Evolutionary conservation across 768 basidiomycete genomes (phyloP), one percentile per base, ranked within the genome.

Genomic region (Boletus reticulatus): DNA sequence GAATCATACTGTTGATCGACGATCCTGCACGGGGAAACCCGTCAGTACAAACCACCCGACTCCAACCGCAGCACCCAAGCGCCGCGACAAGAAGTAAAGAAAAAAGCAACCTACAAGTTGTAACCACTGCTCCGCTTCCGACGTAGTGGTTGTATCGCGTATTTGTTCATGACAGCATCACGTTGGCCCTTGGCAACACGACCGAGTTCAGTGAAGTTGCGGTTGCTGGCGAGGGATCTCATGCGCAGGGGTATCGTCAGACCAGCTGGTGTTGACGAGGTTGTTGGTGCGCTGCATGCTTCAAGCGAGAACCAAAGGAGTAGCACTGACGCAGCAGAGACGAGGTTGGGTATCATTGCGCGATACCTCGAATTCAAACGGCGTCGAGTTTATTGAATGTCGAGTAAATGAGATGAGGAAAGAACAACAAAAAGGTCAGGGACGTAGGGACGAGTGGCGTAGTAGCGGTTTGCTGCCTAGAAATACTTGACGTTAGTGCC

Each of bases 1-100:
- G 87, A 84, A 69, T 92, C 89, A 14, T 74, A 68, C 38, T 78
- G 77, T 69, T 90, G 86, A 62, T 88, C 84, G 17, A 80, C 76
- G 17, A 89, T 68, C 48, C 88, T 90, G 59, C 14, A 37, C 39
- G n/a, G 12, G 27, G 6, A 12, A 14, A 14, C 4, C 6, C 9
- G 37, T 64, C 22, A 66, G 55, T 22, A 41, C 20, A 0, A 14
- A 17, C 27, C 9, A 29, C 9, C 27, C 27, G 27, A 9, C 27
- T 29, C 27, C 8, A 27, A 27, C 27, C 27, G 27, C 9, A 29
- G 27, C 27, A 29, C 27, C 8, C 8, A 29, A 29, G 27, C 9
- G 8, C 27, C 27, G 10, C n/a, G 17, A n/a, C 14, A 39, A 11
- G 17, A 17, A n/a, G 16, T 39, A 13, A 29, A 27, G n/a, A n/a